Base-by-base conservation (phyloP, 495 filamentous ascomycete species). In the Pyronema domesticum region DNA sequence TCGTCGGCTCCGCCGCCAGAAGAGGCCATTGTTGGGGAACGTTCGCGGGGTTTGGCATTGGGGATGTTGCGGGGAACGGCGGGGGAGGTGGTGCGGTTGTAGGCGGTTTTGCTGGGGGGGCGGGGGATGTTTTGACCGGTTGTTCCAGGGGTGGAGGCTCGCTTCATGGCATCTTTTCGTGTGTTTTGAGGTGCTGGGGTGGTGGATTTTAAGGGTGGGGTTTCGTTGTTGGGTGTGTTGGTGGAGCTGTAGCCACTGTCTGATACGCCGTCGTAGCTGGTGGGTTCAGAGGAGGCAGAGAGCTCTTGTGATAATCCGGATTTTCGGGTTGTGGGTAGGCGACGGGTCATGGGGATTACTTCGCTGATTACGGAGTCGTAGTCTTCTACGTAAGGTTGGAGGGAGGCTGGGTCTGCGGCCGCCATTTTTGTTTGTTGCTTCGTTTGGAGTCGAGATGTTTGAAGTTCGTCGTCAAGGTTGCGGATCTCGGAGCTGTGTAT, bases 281-380 rank as follows among this genome's bases (percentile, higher is more conserved):
- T 30, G 5, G 23, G 23, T 30, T 30, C 23, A 6, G 56, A 54
- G 30, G 58, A 56, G 51, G 50, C 56, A 23, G 60, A 59, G 8
- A 48, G 55, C 36, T 60, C 59, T 44, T 64, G 53, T 49, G 60
- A 56, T 14, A 64, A 35, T 43, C 61, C 60, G 1, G 61, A 64
- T 40, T 61, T 46, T 53, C 57, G 47, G 23, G 55, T 63, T 51
- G 55, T 55, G 15, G 58, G 52, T 34, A 52, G 58, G 37, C 62
- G 62, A 10, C 62, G 45, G n/a, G 55, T 55, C 15, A 65, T 14
- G 46, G 62, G 62, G 23, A 65, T 34, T 11, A 57, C 62, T 55
- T 61, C 62, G 11, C 62, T 65, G 44, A 65, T 35, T 40, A 59
- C 62, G 6, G 62, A 65, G 52, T 65, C 57, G 62, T 61, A 65